These are phyloP conservation scores for Fusarium nygamai DNA, from an alignment of 2,329 filamentous ascomycete genomes.

Conservation along the genomic window DNA sequence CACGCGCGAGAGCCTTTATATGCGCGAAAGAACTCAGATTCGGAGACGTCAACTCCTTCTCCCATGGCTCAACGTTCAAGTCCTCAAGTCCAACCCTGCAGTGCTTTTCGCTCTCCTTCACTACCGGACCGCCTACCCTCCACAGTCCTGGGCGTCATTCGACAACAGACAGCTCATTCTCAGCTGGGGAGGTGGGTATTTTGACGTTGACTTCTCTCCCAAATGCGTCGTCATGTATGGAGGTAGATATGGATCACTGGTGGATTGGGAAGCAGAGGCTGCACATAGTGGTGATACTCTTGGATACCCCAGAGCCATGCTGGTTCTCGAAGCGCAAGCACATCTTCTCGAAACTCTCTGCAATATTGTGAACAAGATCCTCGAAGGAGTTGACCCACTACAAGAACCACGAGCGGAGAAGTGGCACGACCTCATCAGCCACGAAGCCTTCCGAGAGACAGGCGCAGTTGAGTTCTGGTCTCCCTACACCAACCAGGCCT, in stretches of 20 bases:
- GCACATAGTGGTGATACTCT: rapidly evolving
- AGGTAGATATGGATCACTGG: rapidly evolving
- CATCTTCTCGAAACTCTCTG: neutral
- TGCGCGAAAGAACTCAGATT: rapidly evolving
- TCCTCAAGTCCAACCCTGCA: rapidly evolving
- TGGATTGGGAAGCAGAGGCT: neutral
- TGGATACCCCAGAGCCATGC: neutral
- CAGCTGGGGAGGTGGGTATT: rapidly evolving
- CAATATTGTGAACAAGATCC: neutral
- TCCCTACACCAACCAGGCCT: neutral
- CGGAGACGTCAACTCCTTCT: neutral
- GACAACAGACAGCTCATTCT: rapidly evolving
- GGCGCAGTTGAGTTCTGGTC: neutral
- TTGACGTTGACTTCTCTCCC: neutral
- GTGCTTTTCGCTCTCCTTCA: rapidly evolving
- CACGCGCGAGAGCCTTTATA: rapidly evolving
- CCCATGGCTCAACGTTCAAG: neutral
- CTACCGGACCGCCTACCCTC: rapidly evolving
- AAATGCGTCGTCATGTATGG: neutral
- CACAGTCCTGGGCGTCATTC: rapidly evolving
- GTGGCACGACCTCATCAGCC: neutral
- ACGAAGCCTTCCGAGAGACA: neutral
- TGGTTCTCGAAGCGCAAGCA: rapidly evolving
- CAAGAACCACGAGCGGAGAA: neutral
- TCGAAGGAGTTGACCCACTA: rapidly evolving